A percentile compares a stretch with the other conserved stretches of the same genome.
Evolutionary conservation across 345 rosid species (phyloP).

Genomic region (Gossypium sturtianum): DNA sequence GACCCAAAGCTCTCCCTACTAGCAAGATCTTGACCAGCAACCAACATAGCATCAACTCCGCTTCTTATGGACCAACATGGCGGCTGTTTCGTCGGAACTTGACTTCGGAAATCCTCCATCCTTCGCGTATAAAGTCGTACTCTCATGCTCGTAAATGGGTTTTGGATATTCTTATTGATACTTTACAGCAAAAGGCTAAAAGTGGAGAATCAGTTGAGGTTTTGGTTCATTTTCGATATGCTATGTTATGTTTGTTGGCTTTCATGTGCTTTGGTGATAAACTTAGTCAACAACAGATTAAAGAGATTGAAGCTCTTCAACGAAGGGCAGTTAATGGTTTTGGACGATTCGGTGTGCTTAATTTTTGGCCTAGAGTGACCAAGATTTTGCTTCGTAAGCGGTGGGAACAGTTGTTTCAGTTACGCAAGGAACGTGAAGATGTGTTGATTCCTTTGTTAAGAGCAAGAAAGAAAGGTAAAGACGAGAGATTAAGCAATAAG

Average conservation of each 20-base stretch:
- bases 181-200: background rate
- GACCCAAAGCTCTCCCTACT: background rate
- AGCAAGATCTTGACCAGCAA: background rate
- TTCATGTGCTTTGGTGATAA: background rate
- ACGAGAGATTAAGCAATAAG: too few relatives aligned
- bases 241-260: background rate
- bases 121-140: background rate
- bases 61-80: background rate
- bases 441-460: background rate
- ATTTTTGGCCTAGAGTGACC: background rate
- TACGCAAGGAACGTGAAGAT: background rate
- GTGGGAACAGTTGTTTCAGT: background rate
- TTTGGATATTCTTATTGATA: background rate
- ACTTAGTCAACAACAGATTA: background rate
- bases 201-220: background rate
- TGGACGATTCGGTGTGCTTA: background rate
- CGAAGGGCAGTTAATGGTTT: background rate
- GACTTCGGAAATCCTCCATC: background rate
- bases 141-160: background rate
- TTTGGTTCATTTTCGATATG: background rate
- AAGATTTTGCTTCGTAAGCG: background rate
- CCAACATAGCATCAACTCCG: background rate
- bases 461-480: background rate
- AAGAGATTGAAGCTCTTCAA: background rate
- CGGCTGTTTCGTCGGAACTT: background rate